Evolutionary conservation across 2,329 filamentous ascomycete genomes (phyloP).

Genomic region (Tolypocladium tundrense): DNA sequence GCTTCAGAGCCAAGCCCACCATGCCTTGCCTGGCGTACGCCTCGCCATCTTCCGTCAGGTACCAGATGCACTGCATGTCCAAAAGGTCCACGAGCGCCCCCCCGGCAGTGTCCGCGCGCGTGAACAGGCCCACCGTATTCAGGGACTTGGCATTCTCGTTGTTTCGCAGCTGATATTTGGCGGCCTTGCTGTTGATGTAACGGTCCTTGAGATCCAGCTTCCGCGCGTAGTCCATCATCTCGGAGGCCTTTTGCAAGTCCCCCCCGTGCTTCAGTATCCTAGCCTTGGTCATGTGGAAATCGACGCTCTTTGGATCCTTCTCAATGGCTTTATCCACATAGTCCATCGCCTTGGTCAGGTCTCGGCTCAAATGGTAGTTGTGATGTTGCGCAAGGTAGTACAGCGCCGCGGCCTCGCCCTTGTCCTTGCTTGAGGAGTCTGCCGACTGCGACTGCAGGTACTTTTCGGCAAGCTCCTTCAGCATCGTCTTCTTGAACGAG

Average conservation of each 20-base stretch:
- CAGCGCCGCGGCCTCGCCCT: conserved; percentile 68
- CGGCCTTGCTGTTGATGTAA: conserved; percentile 97
- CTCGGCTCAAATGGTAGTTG: conserved; percentile 80
- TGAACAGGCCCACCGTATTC: conserved; percentile 88
- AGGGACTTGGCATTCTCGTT: conserved; percentile 80
- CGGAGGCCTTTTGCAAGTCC: conserved; percentile 67
- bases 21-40: conserved; percentile 76
- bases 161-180: conserved; percentile 92
- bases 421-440: conserved; percentile 34
- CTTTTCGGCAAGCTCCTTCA: conserved; percentile 66
- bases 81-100: conserved; percentile 84
- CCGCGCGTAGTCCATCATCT: conserved; percentile 81
- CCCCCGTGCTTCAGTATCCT: conserved; percentile 89
- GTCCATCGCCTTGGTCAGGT: conserved; percentile 70
- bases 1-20: conserved; percentile 77
- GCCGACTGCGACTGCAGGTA: conserved; percentile 56
- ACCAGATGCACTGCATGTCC: conserved; percentile 99
- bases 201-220: conserved; percentile 81
- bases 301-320: conserved; percentile 69
- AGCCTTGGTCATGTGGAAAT: conserved; percentile 92
- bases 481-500: conserved; percentile 61
- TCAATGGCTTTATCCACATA: conserved; percentile 79
- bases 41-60: conserved; percentile 87
- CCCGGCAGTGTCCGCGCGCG: conserved; percentile 76
- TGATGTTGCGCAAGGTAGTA: conserved; percentile 97